Evolutionary conservation across 306 rosid species (phyloP), one percentile per base, ranked within the genome.

Genomic region (Trichosanthes truncata): DNA sequence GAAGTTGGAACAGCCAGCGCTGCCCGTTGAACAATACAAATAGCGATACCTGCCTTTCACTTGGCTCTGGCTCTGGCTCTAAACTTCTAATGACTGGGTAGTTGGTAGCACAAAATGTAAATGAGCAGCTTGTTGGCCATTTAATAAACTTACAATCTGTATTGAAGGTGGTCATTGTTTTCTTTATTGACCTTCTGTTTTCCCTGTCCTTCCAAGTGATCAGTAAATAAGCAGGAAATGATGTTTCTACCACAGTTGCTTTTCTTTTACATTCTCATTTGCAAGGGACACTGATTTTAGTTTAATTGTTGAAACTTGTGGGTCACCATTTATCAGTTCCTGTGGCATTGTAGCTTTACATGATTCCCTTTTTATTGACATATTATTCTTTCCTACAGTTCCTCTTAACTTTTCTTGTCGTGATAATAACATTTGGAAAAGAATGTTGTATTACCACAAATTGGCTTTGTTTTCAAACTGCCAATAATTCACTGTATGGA

Each of bases 351-450:
- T 57, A 23, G 17, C 66, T 59, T 59, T 26, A 11, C 67, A 25
- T 60, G 67, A 60, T 60, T 60, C 20, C 67, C 67, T 60, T 60
- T 53, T 60, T 60, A 60, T 60, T 60, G 67, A 60, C 67, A 60
- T 15, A 60, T 60, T 60, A 60, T 60, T 60, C 67, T 60, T 60
- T 60, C 38, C 67, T 12, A 60, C 40, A 26, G 38, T 13, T 60
- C 67, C 67, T 60, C 67, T 60, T 60, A 26, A 26, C 67, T 60
- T 51, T 60, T 60, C 67, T 26, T 13, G 9, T 60, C 36, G 12
- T 60, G 26, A 60, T 60, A 59, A 59, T 25, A 59, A 59, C 66
- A 25, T 21, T 59, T 9, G 66, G 11, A 59, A 59, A 59, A 7
- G 35, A 59, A 59, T 23, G 21, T 57, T 7, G 11, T 10, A 21